Evolutionary conservation across 179 eudicot genomes (phyloP).

Genomic region (Carnegiea gigantea): DNA sequence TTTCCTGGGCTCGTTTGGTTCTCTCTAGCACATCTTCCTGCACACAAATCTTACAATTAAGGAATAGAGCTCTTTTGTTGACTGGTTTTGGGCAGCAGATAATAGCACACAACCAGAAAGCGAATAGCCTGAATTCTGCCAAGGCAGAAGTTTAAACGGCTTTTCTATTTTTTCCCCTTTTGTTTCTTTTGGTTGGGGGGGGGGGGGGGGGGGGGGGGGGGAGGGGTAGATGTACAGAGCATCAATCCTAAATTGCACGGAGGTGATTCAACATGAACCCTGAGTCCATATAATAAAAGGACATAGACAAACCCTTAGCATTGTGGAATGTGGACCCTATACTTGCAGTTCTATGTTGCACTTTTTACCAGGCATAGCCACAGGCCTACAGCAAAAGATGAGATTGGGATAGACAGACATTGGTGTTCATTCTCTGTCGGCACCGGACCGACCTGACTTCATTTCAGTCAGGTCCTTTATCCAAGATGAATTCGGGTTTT

Average conservation of each 20-base stretch:
- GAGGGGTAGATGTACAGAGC: background rate
- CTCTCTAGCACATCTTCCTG: slow-evolving; percentile 90
- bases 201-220: no score
- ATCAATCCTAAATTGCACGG: no score
- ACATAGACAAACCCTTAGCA: background rate
- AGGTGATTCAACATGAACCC: no score
- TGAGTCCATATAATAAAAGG: background rate
- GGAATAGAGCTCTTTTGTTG: background rate
- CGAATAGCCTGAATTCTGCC: no score
- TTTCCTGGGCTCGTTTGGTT: slow-evolving; percentile 73
- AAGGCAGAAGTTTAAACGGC: no score
- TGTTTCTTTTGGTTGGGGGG: no score
- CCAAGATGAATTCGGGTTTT: no score
- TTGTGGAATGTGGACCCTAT: background rate
- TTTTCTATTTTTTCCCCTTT: no score
- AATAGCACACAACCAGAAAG: background rate
- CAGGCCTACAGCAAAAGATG: background rate
- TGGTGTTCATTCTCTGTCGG: no score
- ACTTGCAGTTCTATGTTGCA: background rate
- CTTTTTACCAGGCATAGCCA: background rate
- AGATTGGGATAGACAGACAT: background rate
- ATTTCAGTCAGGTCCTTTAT: no score
- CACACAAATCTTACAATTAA: background rate
- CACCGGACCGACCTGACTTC: no score
- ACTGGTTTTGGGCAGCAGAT: background rate